These are phyloP conservation scores for Neopestalotiopsis clavispora DNA, from an alignment of 2,329 filamentous ascomycete species.

Conservation along the genomic window DNA sequence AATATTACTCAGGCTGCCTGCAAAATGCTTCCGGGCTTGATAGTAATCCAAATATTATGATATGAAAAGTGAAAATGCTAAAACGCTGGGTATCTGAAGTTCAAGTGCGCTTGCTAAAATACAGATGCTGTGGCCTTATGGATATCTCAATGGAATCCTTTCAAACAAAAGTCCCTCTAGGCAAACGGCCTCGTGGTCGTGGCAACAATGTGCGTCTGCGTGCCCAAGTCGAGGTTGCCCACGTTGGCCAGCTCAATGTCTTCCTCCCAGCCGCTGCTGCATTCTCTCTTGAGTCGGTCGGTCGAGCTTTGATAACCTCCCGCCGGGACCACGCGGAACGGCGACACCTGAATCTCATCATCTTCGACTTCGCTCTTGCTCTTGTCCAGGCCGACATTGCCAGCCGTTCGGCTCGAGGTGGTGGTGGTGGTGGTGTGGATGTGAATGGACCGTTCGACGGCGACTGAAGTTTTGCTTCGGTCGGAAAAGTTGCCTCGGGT, in stretches of 20 bases:
- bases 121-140: no score
- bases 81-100: no score
- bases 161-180: not conserved
- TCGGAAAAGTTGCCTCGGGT: constrained; percentile 18
- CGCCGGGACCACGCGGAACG: not conserved
- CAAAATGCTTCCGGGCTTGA: no score
- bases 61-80: no score
- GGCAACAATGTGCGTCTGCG: not conserved
- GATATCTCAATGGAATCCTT: no score
- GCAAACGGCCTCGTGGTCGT: not conserved
- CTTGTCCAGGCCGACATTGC: not conserved
- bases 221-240: not conserved
- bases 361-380: not conserved
- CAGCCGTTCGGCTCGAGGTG: not conserved
- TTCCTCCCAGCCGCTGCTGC: not conserved
- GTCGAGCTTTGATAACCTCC: not conserved
- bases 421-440: not conserved
- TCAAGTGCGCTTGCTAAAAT: no score
- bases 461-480: constrained; percentile 3
- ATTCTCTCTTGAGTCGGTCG: not conserved
- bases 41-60: no score
- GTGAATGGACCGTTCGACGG: not conserved
- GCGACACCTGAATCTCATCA: not conserved
- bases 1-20: no score
- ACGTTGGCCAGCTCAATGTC: not conserved